Evolutionary conservation across 768 basidiomycete species (phyloP).

Genomic region (Auriscalpium microsporum): DNA sequence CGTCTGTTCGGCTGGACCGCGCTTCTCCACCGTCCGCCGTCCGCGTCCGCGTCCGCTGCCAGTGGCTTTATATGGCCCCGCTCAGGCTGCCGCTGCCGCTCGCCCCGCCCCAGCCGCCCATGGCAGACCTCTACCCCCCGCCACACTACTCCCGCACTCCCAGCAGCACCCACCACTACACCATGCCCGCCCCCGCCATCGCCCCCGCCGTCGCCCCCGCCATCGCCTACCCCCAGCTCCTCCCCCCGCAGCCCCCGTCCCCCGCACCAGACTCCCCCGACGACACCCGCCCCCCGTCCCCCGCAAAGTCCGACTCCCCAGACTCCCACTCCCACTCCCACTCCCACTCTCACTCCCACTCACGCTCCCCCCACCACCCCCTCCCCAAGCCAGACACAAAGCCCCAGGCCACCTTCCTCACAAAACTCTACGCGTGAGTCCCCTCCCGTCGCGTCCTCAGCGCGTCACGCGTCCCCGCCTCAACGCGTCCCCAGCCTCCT

Average conservation of each 20-base stretch:
- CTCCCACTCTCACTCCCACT: no score
- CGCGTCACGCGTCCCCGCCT: no score
- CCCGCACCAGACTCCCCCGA: conserved; percentile 13
- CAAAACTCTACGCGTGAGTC: conserved; percentile 90
- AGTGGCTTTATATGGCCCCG: conserved; percentile 18
- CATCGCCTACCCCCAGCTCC: conserved; percentile 11
- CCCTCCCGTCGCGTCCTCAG: no score
- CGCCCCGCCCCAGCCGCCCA: conserved; percentile 27
- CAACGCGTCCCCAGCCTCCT: conserved; percentile 47
- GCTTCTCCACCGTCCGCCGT: conserved; percentile 25
- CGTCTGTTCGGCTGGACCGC: conserved; percentile 23
- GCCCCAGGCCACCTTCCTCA: conserved; percentile 64
- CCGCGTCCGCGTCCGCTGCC: no score
- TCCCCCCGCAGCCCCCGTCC: background rate
- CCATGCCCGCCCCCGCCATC: conserved; percentile 8
- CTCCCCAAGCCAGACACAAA: conserved; percentile 15
- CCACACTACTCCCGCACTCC: conserved; percentile 9
- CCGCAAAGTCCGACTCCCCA: conserved; percentile 11
- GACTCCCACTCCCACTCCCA: conserved; percentile 2
- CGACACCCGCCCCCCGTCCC: conserved; percentile 10
- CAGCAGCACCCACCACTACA: conserved; percentile 5
- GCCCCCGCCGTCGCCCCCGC: conserved; percentile 10
- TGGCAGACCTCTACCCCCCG: conserved; percentile 18
- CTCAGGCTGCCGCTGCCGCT: no score
- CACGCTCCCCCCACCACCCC: no score